Base-by-base conservation (phyloP, 2,329 filamentous ascomycete genomes). In the Davidsoniella eucalypti region DNA sequence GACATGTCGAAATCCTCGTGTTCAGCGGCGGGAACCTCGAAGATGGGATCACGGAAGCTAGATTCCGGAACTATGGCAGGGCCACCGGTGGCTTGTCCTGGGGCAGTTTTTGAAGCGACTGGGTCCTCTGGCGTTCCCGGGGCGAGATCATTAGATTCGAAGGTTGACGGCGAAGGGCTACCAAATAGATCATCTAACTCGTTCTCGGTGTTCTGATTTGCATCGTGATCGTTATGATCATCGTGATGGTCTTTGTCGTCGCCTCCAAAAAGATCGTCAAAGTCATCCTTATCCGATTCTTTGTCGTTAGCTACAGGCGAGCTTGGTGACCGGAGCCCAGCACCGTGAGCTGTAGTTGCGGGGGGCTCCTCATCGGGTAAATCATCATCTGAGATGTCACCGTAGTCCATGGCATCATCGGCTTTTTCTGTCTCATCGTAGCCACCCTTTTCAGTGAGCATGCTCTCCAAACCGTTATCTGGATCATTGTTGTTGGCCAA, bases 371-470 rank as follows among this genome's bases (percentile, higher is more conserved):
- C 86, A 10, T 44, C 42, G 9, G 87, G 83, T 6, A 94, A 72
- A 55, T 95, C 88, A 61, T 93, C 87, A 61, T 96, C 90, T 56
- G 83, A 83, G 55, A 96, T 88, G 60, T 94, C 86, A 61, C 85
- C 87, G 58, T 73, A 98, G 61, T 98, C 92, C 55, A 92, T 68
- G 39, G 92, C 92, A 65, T 96, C 85, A 54, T 87, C 87, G 50
- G 87, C 90, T 65, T 98, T 98, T 63, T 87, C 83, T 5, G 71
- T 70, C 56, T 78, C 71, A 56, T 80, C 78, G 55, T 81, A 74
- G 21, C 70, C 62, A 49, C 65, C 66, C 47, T 67, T 61, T 38
- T 58, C 60, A 26, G 65, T 60, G 44, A 72, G 58, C 42, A 63
- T 58, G 29, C 50, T 60, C 47, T 67, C 65, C 4, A 69, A 59